Evolutionary conservation across 768 basidiomycete species (phyloP).

Genomic region (Glaciozyma martinii): DNA sequence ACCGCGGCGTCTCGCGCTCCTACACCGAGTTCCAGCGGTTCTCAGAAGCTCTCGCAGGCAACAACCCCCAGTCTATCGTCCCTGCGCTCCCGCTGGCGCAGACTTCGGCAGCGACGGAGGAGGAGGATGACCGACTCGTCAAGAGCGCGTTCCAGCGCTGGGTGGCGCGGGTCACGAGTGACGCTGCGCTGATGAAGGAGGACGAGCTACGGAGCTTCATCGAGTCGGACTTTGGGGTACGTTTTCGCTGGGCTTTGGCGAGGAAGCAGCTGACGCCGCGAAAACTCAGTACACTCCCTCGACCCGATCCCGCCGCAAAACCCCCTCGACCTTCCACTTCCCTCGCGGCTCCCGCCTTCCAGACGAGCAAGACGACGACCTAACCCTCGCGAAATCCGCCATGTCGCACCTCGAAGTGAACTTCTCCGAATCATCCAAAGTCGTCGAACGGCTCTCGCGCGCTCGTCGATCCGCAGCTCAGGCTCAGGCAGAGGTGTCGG

Average conservation of each 20-base stretch:
- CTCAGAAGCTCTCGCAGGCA: constrained; percentile 77
- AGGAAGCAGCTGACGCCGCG: too few species aligned
- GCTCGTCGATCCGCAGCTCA: constrained; percentile 60
- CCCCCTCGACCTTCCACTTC: constrained; percentile 19
- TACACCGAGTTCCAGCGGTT: constrained; percentile 92
- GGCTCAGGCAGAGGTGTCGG: constrained; percentile 83
- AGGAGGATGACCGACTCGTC: constrained; percentile 94
- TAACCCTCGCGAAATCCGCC: constrained; percentile 81
- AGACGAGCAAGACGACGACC: constrained; percentile 43
- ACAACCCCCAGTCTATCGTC: constrained; percentile 90
- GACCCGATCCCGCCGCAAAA: constrained; percentile 30
- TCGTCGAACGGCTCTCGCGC: constrained; percentile 74
- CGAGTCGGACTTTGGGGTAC: constrained; percentile 86
- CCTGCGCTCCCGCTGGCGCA: constrained; percentile 93
- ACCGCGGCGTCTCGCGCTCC: constrained; percentile 88
- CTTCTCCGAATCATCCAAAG: constrained; percentile 85
- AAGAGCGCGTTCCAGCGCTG: constrained; percentile 91
- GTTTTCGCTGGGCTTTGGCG: constrained; percentile 23
- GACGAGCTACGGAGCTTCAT: constrained; percentile 92
- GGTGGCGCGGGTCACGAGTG: constrained; percentile 86
- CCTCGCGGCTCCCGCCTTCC: constrained; percentile 8
- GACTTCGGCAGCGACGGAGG: constrained; percentile 92
- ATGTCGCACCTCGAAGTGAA: constrained; percentile 83
- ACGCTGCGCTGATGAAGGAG: constrained; percentile 74
- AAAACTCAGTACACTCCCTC: constrained; percentile 39